A percentile compares a stretch with the other conserved stretches of the same genome.
phyloP scores from a whole-genome alignment of 2,329 filamentous ascomycete species.

The Aspergillus sojae region DNA sequence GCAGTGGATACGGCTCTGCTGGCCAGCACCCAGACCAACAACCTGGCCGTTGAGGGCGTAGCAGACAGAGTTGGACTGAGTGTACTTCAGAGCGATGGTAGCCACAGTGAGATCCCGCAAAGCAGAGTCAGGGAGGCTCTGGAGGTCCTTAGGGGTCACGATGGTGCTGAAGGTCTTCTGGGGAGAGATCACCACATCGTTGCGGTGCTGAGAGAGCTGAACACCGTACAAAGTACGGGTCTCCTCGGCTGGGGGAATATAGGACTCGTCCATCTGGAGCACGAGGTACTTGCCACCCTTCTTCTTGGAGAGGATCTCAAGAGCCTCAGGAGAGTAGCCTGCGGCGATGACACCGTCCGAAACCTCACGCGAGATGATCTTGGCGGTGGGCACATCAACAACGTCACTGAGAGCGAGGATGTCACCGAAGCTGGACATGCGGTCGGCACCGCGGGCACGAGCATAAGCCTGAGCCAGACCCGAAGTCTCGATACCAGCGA shows the following conservation, averaged over 20 bases:
- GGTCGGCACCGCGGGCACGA: slow-evolving; percentile 90
- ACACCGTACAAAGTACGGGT: slow-evolving; percentile 88
- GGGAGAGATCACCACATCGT: slow-evolving; percentile 84
- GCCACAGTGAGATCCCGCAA: slow-evolving; percentile 89
- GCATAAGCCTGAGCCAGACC: slow-evolving; percentile 92
- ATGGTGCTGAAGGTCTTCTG: slow-evolving; percentile 79
- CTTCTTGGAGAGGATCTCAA: slow-evolving; percentile 94
- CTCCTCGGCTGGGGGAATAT: slow-evolving; percentile 74
- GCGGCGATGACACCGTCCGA: slow-evolving; percentile 96
- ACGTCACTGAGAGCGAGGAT: slow-evolving; percentile 90
- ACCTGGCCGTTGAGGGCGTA: slow-evolving; percentile 94
- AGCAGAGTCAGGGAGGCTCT: slow-evolving; percentile 74
- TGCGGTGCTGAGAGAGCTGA: slow-evolving; percentile 85
- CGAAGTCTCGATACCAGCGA: slow-evolving; percentile 83
- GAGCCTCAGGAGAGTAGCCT: slow-evolving; percentile 78
- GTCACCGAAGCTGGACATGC: slow-evolving; percentile 98
- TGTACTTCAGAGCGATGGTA: slow-evolving; percentile 97
- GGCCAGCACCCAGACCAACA: slow-evolving; percentile 89
- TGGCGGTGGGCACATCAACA: slow-evolving; percentile 89
- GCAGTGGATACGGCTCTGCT: slow-evolving; percentile 98
- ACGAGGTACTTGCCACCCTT: slow-evolving; percentile 97
- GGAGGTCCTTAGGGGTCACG: slow-evolving; percentile 80
- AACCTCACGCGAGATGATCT: slow-evolving; percentile 97
- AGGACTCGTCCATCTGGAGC: slow-evolving; percentile 89
- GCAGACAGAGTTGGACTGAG: slow-evolving; percentile 98